A percentile compares a stretch with the other conserved stretches of the same genome.
Conservation (phyloP, 2,329 filamentous ascomycete genomes). For the Clarireedia sp. region DNA sequence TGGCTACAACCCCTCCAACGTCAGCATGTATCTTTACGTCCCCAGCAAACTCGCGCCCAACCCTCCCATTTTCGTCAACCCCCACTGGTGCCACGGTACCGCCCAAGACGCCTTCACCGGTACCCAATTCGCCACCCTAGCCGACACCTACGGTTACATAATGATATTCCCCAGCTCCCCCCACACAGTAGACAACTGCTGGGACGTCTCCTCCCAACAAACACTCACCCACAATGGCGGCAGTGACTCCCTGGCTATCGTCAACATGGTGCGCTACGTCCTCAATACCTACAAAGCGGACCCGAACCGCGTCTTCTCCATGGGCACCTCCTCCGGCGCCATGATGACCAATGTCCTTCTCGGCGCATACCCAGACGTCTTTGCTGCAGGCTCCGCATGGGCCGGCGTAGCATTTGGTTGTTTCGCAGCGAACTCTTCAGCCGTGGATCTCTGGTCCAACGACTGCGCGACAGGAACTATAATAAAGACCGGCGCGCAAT, state of each 20-base stretch:
- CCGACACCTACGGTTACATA: constrained; percentile 49
- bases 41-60: constrained; percentile 14
- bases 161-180: constrained; percentile 50
- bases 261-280: constrained; percentile 51
- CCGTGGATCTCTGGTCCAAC: constrained; percentile 42
- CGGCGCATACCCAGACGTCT: constrained; percentile 41
- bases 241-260: constrained; percentile 47
- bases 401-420: constrained; percentile 39
- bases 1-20: constrained; percentile 18
- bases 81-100: constrained; percentile 34
- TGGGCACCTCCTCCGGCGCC: constrained; percentile 36
- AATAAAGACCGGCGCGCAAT: constrained; percentile 34
- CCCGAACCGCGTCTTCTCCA: constrained; percentile 43
- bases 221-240: constrained; percentile 46
- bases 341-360: constrained; percentile 46
- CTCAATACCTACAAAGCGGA: constrained; percentile 46
- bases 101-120: constrained; percentile 28
- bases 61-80: constrained; percentile 23
- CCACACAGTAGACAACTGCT: constrained; percentile 43
- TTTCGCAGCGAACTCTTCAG: constrained; percentile 30
- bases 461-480: constrained; percentile 35
- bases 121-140: constrained; percentile 42
- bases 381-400: constrained; percentile 38
- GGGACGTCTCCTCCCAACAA: constrained; percentile 47
- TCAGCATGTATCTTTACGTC: constrained; percentile 24